Percentiles rank a stretch among this genome's conserved stretches.
Evolutionary conservation across 805 yeast species (phyloP).

Genomic region (Wickerhamomyces silvicola): DNA sequence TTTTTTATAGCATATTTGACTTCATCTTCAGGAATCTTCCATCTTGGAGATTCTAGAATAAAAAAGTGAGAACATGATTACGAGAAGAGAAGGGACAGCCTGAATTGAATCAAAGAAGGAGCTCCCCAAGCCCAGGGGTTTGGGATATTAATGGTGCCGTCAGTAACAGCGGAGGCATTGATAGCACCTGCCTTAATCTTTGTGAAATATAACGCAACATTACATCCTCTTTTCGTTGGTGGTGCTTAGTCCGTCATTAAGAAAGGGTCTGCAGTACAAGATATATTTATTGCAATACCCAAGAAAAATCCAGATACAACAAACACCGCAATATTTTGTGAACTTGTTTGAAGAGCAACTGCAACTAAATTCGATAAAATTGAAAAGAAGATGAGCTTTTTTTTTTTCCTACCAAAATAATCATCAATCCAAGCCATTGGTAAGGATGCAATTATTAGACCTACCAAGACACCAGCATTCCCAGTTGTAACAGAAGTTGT

Average conservation of each 20-base stretch:
- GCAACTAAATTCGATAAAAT: constrained; percentile 4
- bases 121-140: constrained; percentile 28
- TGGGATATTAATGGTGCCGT: constrained; percentile 20
- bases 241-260: constrained; percentile 7
- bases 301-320: constrained; percentile 7
- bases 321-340: constrained; percentile 10
- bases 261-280: constrained; percentile 7
- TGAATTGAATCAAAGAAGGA: constrained; percentile 21
- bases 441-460: constrained; percentile 3
- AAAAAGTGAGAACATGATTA: constrained; percentile 13
- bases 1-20: constrained; percentile 9
- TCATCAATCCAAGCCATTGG: constrained; percentile 4
- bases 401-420: constrained; percentile 10
- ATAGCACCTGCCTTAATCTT: constrained; percentile 25
- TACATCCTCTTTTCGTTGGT: constrained; percentile 6
- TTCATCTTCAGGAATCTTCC: constrained; percentile 7
- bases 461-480: constrained; percentile 11
- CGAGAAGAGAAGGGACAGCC: constrained; percentile 17
- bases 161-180: constrained; percentile 24
- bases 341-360: constrained; percentile 6
- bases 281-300: constrained; percentile 6
- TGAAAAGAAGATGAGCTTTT: constrained; percentile 6
- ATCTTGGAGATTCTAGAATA: constrained; percentile 12
- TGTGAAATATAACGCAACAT: constrained; percentile 22
- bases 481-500: constrained; percentile 5